Conservation (phyloP, 1,139 yeast genomes). For the Taphrina communis region DNA sequence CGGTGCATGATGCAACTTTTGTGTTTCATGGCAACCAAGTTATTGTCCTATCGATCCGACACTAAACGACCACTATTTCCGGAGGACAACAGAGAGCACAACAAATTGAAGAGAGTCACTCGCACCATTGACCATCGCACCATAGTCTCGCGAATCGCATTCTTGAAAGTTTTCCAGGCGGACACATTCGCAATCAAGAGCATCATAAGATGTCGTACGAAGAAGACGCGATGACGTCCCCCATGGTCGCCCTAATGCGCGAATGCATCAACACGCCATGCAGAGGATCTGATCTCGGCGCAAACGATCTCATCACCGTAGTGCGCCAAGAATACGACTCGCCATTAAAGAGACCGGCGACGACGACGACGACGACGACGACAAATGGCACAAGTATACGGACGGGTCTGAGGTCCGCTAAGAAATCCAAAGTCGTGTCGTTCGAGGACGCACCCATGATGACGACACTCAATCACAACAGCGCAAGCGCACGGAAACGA, state of each 20-base stretch:
- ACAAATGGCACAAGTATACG: neutral
- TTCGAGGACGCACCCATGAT: constrained; percentile 11
- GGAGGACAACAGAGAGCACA: constrained; percentile 14
- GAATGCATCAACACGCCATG: constrained; percentile 29
- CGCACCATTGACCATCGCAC: neutral
- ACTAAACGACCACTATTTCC: neutral
- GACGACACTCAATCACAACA: neutral
- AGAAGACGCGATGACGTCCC: constrained; percentile 1
- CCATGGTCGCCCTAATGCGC: constrained; percentile 17
- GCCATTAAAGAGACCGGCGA: neutral
- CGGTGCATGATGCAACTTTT: neutral
- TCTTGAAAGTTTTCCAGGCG: neutral
- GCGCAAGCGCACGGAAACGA: constrained; percentile 7
- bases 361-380: neutral
- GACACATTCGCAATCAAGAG: neutral
- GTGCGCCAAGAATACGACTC: constrained; percentile 18
- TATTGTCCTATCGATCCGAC: constrained; percentile 1
- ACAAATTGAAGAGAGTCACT: neutral
- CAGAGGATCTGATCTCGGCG: constrained; percentile 22
- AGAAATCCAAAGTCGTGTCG: constrained; percentile 20
- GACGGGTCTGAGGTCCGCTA: constrained; percentile 19
- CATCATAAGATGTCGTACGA: neutral
- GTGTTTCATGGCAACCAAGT: constrained; percentile 17
- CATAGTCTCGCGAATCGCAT: neutral
- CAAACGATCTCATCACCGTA: constrained; percentile 15